Base-by-base conservation (phyloP, 345 rosid species). In the Turritis glabra region DNA sequence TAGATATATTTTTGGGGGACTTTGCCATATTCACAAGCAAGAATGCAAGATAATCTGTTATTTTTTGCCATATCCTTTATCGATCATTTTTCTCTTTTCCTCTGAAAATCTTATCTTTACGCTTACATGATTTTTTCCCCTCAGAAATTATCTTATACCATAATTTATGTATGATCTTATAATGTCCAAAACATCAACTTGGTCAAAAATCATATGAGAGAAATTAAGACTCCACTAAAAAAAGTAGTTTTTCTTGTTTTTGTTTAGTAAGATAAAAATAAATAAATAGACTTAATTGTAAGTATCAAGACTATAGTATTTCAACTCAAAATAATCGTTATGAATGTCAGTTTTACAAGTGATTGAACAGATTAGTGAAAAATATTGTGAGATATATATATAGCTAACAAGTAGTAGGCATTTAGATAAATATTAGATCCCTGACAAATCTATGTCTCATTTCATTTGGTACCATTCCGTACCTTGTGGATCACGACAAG, bases 21-120 rank as follows among this genome's bases (percentile, higher is more conserved):
- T 64, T 64, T 2, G 21, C 71, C 51, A 43, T 21, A 54, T 54
- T 22, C 64, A 27, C 55, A 64, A 73, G 71, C 71, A 64, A 73
- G 18, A 41, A 37, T 37, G 15, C 41, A 37, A 37, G n/a, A 41
- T 5, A 58, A 46, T 58, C 19, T 46, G 26, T 54, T 51, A 50
- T 59, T 33, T 25, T 40, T 51, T 72, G 43, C 25, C 26, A 15
- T 23, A 23, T 68, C 56, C 48, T 29, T 29, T 44, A 17, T 29
- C 21, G 14, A 8, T 19, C n/a, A 53, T 19, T 60, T 23, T 29
- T 30, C 59, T 54, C 14, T 12, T 22, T 54, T 64, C 38, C 57
- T 64, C 71, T 64, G 71, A 54, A 64, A 55, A 54, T 33, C 29
- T 44, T 55, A 32, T 64, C 77, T 64, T 73, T 44, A 73, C 71